Percentiles rank a stretch among this genome's conserved stretches.
Evolutionary conservation across 2,329 filamentous ascomycete genomes (phyloP).

Genomic region (Zasmidium citrigriseum): DNA sequence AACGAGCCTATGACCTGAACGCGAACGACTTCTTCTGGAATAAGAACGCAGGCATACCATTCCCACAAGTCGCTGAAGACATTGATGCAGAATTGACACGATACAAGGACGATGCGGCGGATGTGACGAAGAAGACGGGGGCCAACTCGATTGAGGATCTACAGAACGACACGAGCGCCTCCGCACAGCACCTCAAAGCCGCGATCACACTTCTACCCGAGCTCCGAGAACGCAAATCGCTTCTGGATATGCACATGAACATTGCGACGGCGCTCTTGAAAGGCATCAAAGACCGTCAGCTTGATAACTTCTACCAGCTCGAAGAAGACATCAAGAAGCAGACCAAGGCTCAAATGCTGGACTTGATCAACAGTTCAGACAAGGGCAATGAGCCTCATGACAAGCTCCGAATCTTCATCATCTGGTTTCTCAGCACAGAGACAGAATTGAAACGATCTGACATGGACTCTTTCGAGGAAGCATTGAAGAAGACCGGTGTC

Average conservation of each 20-base stretch:
- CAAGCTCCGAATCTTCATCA: slow-evolving; percentile 91
- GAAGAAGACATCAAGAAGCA: slow-evolving; percentile 93
- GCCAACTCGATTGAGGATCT: slow-evolving; percentile 90
- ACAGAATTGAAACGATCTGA: slow-evolving; percentile 81
- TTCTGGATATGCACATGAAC: slow-evolving; percentile 98
- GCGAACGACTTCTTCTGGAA: slow-evolving; percentile 96
- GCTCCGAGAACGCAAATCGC: slow-evolving; percentile 86
- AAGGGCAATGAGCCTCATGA: slow-evolving; percentile 85
- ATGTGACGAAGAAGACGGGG: slow-evolving; percentile 93
- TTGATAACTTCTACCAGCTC: slow-evolving; percentile 94
- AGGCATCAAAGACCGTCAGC: slow-evolving; percentile 90
- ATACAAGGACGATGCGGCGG: slow-evolving; percentile 93
- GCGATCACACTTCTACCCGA: slow-evolving; percentile 93
- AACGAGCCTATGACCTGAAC: slow-evolving; percentile 87
- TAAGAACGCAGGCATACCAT: slow-evolving; percentile 85
- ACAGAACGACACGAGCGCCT: slow-evolving; percentile 83
- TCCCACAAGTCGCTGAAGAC: slow-evolving; percentile 94
- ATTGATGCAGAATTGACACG: slow-evolving; percentile 91
- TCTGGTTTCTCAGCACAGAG: slow-evolving; percentile 95
- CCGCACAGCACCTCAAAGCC: slow-evolving; percentile 91
- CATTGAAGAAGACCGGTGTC: slow-evolving; percentile 72
- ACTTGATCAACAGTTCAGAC: slow-evolving; percentile 75
- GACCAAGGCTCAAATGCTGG: slow-evolving; percentile 83
- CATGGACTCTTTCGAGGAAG: slow-evolving; percentile 82
- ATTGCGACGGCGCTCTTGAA: slow-evolving; percentile 77